phyloP scores from a whole-genome alignment of 2,329 filamentous ascomycete genomes.

The Aureobasidium sp. region DNA sequence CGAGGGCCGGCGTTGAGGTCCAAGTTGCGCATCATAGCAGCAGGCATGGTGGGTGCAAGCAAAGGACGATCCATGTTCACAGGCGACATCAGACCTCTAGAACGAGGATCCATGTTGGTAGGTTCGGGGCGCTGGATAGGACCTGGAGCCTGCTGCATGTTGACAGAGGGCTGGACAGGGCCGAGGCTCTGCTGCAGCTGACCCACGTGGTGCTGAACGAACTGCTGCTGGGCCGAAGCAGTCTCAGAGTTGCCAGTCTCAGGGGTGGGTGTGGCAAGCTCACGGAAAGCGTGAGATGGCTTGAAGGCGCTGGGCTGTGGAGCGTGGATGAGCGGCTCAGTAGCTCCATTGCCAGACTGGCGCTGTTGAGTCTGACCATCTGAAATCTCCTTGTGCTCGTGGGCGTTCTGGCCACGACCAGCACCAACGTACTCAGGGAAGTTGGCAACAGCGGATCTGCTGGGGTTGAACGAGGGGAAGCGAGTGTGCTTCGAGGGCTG shows the following conservation, averaged over 20 bases:
- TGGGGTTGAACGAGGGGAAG: background rate
- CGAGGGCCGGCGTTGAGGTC: background rate
- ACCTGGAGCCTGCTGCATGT: background rate
- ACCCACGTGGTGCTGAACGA: background rate
- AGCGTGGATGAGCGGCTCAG: background rate
- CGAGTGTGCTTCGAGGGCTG: background rate
- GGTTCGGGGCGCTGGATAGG: background rate
- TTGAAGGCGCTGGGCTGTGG: background rate
- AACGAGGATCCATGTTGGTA: background rate
- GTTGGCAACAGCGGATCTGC: background rate
- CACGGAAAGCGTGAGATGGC: background rate
- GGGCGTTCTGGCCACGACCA: background rate
- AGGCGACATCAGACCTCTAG: background rate
- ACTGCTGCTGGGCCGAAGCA: background rate
- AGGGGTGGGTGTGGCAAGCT: background rate
- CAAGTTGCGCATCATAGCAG: background rate
- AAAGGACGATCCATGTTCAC: background rate
- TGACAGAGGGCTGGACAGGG: background rate
- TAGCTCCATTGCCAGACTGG: background rate
- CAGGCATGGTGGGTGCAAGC: background rate
- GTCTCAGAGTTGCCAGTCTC: background rate
- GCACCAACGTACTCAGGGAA: background rate
- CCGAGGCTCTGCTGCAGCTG: background rate
- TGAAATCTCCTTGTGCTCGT: background rate
- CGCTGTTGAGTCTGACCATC: background rate